phyloP scores from a whole-genome alignment of 2,329 filamentous ascomycete genomes.

The Cladobotryum mycophilum region DNA sequence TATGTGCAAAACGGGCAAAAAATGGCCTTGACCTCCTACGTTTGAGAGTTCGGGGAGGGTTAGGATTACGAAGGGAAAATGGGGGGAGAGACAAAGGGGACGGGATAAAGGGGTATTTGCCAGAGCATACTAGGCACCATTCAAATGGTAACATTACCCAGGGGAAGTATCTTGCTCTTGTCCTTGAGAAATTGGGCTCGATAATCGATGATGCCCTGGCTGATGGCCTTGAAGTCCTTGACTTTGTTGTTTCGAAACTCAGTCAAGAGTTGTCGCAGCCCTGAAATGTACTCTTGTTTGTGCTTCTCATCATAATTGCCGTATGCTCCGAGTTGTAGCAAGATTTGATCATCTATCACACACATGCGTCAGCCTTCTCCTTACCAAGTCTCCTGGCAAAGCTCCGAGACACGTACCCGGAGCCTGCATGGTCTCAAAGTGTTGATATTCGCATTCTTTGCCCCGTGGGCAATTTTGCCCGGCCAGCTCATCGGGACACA shows the following conservation, averaged over 20 bases:
- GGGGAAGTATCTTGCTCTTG: slow-evolving; percentile 54
- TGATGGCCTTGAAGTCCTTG: slow-evolving; percentile 61
- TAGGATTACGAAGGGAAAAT: slow-evolving; percentile 4
- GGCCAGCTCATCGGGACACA: slow-evolving; percentile 72
- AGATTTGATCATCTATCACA: slow-evolving; percentile 62
- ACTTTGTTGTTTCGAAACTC: slow-evolving; percentile 53
- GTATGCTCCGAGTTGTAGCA: slow-evolving; percentile 63
- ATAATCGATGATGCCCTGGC: slow-evolving; percentile 60
- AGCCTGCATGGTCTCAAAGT: slow-evolving; percentile 51
- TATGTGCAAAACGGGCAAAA: slow-evolving; percentile 3
- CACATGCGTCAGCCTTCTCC: slow-evolving; percentile 43
- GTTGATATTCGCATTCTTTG: slow-evolving; percentile 65
- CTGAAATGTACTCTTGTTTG: slow-evolving; percentile 55
- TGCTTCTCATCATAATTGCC: slow-evolving; percentile 58
- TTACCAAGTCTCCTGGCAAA: slow-evolving; percentile 16
- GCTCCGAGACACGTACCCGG: slow-evolving; percentile 29
- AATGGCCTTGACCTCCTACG: slow-evolving; percentile 9
- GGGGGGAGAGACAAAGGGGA: not conserved
- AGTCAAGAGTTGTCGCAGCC: slow-evolving; percentile 55
- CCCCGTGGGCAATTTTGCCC: slow-evolving; percentile 67
- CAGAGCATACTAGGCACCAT: not conserved
- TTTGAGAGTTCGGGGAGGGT: not conserved
- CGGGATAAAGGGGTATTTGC: not conserved
- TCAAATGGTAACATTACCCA: slow-evolving; percentile 43
- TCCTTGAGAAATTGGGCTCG: slow-evolving; percentile 60